A percentile compares a stretch with the other conserved stretches of the same genome.
phyloP scores from a whole-genome alignment of 2,329 filamentous ascomycete genomes.

The Colletotrichum melonis region DNA sequence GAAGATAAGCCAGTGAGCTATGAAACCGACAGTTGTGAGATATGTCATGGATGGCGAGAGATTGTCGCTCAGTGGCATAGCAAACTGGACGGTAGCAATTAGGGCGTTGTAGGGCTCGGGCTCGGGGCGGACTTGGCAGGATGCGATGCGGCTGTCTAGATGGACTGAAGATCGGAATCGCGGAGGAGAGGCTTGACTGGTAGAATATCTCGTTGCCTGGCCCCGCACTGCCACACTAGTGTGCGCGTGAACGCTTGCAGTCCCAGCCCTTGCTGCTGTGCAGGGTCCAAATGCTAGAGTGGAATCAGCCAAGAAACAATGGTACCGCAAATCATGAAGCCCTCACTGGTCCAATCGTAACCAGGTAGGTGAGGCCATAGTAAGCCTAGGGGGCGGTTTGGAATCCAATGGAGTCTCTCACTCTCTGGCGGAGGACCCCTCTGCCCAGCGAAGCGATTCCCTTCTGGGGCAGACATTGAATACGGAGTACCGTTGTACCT shows the following conservation, averaged over 20 bases:
- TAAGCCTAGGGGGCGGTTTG: not conserved
- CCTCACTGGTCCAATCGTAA: slow-evolving; percentile 26
- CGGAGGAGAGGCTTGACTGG: slow-evolving; percentile 34
- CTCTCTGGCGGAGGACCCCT: not conserved
- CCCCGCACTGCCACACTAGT: slow-evolving; percentile 36
- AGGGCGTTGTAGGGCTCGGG: not conserved
- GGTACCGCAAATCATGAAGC: slow-evolving; percentile 25
- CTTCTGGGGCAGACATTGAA: not conserved
- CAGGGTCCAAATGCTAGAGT: slow-evolving; percentile 30
- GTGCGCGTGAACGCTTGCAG: slow-evolving; percentile 34
- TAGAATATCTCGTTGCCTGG: slow-evolving; percentile 33
- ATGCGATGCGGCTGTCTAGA: slow-evolving; percentile 31
- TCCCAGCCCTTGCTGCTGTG: slow-evolving; percentile 26
- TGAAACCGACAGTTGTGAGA: slow-evolving; percentile 8
- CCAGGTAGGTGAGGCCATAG: slow-evolving; percentile 18
- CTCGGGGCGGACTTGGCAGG: slow-evolving; percentile 33
- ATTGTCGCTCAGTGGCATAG: slow-evolving; percentile 25
- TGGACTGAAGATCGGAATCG: slow-evolving; percentile 36
- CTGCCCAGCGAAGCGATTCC: not conserved
- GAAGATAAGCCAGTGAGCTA: slow-evolving; percentile 19
- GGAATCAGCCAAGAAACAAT: slow-evolving; percentile 33
- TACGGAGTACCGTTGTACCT: not conserved
- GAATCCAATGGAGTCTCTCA: not conserved
- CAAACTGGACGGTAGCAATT: not conserved
- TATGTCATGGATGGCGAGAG: slow-evolving; percentile 18